Conservation (phyloP, 768 basidiomycete species). For the Phallus indusiatus region DNA sequence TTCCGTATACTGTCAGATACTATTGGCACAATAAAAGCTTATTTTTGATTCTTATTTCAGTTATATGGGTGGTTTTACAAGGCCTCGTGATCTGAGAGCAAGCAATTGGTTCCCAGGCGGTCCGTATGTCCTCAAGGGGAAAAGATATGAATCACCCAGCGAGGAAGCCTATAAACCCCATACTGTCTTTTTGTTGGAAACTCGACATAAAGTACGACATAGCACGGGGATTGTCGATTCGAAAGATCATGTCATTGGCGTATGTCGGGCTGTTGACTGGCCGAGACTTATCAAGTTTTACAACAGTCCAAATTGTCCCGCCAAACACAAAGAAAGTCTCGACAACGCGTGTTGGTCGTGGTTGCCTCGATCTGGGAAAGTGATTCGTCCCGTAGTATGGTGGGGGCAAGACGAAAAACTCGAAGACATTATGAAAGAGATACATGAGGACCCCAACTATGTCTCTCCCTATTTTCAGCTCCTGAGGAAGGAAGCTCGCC, state of each 20-base stretch:
- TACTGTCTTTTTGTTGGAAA: too few relatives aligned
- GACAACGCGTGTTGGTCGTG: conserved; percentile 33
- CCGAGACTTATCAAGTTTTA: conserved; percentile 20
- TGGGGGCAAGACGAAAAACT: conserved; percentile 19
- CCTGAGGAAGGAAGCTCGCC: too few relatives aligned
- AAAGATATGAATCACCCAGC: conserved; percentile 22
- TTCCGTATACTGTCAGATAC: too few relatives aligned
- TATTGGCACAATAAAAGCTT: too few relatives aligned
- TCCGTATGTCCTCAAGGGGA: conserved; percentile 18
- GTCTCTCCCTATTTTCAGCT: background rate
- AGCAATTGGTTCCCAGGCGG: conserved; percentile 30
- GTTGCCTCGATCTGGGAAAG: conserved; percentile 11
- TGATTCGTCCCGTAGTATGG: conserved; percentile 2
- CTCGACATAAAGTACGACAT: too few relatives aligned
- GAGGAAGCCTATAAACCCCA: too few relatives aligned
- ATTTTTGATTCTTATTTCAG: too few relatives aligned
- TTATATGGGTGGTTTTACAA: too few relatives aligned
- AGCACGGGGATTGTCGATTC: too few relatives aligned
- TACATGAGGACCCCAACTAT: conserved; percentile 2
- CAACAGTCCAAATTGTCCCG: conserved; percentile 21
- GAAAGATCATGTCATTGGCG: too few relatives aligned
- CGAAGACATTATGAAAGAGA: conserved; percentile 13
- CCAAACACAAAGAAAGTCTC: conserved; percentile 20
- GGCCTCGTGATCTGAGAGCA: conserved; percentile 26
- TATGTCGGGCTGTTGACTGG: too few relatives aligned